Base-by-base conservation (phyloP, 176 grass and related monocot genomes). In the Avena eriantha region DNA sequence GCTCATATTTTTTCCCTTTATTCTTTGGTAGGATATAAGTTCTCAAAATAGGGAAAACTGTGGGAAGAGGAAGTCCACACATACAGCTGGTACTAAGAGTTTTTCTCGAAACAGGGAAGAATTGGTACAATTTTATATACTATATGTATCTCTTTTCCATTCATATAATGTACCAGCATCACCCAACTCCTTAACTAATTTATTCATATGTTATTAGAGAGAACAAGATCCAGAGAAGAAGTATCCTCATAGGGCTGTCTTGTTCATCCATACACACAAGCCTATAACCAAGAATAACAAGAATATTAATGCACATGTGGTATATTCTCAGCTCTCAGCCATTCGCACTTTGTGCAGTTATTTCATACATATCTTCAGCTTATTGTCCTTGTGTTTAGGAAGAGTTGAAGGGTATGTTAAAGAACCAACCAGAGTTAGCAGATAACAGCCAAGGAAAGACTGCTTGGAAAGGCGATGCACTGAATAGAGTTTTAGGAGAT, bases 381-480 rank as follows among this genome's bases (percentile, higher is more conserved):
- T 3, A 60, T 24, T 15, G 1, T 24, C n/a, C 0, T 1, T 24
- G 7, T 41, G 8, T 56, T n/a, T 34, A 78, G 76, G 33, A 7
- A 23, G 55, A 79, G 7, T 12, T 79, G 55, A 79, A 79, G 56
- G 9, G 19, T 29, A 47, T 81, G 7, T 4, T 81, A 35, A 61
- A 3, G 1, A 6, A 81, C 1, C 46, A 53, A 0, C 63, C 79
- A 15, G 63, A 50, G 34, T 68, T 68, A 68, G 79, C 26, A 3
- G 26, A 81, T 10, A 68, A 17, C 13, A 68, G 17, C 50, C 17
- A 53, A 29, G 79, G 79, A 13, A 81, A 51, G 61, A 19, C 8
- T 68, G 61, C 61, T 8, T 81, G 79, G 79, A 81, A 35, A 51
- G 79, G 61, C 67, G 79, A 81, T 68, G 79, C 79, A 34, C 7